Evolutionary conservation across 78 protist genomes (phyloP).

Genomic region (Chrysochromulina parva): DNA sequence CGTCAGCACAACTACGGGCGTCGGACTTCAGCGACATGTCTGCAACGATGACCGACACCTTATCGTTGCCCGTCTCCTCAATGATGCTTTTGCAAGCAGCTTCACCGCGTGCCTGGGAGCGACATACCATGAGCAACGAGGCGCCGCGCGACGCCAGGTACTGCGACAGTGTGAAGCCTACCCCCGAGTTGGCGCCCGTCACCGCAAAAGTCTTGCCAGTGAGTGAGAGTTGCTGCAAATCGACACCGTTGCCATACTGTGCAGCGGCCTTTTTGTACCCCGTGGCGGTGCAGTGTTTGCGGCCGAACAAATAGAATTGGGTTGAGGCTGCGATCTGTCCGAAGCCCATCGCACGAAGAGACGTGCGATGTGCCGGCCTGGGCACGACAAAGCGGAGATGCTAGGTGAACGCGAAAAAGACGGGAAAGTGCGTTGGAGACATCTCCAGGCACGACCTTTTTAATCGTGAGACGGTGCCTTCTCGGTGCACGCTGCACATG

Average conservation of each 20-base stretch:
- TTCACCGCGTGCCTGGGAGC: neutral
- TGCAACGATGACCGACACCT: neutral
- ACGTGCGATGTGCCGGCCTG: too few relatives aligned
- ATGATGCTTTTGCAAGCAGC: neutral
- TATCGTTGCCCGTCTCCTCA: neutral
- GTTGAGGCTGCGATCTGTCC: neutral
- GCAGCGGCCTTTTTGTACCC: neutral
- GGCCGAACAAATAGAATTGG: slow-evolving; percentile 6
- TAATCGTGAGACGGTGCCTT: too few relatives aligned
- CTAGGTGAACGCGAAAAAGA: too few relatives aligned
- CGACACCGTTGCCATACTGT: too few relatives aligned
- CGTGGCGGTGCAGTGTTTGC: neutral
- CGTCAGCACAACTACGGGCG: neutral
- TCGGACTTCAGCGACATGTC: neutral
- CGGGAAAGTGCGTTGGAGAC: too few relatives aligned
- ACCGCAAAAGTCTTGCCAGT: neutral
- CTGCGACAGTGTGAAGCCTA: neutral
- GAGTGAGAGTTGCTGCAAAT: neutral
- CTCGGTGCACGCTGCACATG: too few relatives aligned
- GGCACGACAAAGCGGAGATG: too few relatives aligned
- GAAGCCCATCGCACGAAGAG: too few relatives aligned
- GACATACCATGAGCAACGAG: neutral
- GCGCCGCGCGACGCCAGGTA: neutral
- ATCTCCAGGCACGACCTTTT: too few relatives aligned
- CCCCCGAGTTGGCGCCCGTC: neutral